Conservation (phyloP, 1,284 basidiomycete genomes). For the Austroboletus novae-zelandiae region DNA sequence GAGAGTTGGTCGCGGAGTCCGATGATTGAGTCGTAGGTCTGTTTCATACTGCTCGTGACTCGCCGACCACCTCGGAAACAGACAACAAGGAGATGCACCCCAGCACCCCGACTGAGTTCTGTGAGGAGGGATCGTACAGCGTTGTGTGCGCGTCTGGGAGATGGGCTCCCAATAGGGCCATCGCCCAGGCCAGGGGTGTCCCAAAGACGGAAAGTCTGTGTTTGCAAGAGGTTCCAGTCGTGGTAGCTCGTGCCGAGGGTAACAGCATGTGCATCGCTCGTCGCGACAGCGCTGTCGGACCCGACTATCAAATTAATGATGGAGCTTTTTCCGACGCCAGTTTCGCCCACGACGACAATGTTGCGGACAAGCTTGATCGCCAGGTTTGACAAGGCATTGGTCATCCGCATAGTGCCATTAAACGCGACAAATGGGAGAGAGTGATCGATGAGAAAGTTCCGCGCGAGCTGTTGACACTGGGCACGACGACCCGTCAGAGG, state of each 20-base stretch:
- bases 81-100: constrained; percentile 30
- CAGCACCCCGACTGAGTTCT: constrained; percentile 20
- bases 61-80: constrained; percentile 25
- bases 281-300: constrained; percentile 10
- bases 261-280: constrained; percentile 27
- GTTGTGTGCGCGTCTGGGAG: constrained; percentile 18
- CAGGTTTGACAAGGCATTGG: constrained; percentile 5
- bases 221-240: constrained; percentile 23
- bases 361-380: constrained; percentile 22
- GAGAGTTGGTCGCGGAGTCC: constrained; percentile 22
- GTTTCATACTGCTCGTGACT: constrained; percentile 22
- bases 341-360: constrained; percentile 25
- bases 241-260: constrained; percentile 12
- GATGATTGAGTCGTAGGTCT: constrained; percentile 20
- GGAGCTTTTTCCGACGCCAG: constrained; percentile 27
- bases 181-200: constrained; percentile 31
- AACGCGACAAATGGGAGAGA: constrained; percentile 18
- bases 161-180: constrained; percentile 24
- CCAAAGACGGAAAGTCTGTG: constrained; percentile 25
- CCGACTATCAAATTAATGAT: constrained; percentile 28
- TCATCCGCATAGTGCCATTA: background rate
- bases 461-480: constrained; percentile 19
- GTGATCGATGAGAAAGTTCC: constrained; percentile 20
- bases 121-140: constrained; percentile 21
- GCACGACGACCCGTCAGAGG: constrained; percentile 15